phyloP scores from a whole-genome alignment of 139 green algal species.

The Chlamydomonas eustigma region DNA sequence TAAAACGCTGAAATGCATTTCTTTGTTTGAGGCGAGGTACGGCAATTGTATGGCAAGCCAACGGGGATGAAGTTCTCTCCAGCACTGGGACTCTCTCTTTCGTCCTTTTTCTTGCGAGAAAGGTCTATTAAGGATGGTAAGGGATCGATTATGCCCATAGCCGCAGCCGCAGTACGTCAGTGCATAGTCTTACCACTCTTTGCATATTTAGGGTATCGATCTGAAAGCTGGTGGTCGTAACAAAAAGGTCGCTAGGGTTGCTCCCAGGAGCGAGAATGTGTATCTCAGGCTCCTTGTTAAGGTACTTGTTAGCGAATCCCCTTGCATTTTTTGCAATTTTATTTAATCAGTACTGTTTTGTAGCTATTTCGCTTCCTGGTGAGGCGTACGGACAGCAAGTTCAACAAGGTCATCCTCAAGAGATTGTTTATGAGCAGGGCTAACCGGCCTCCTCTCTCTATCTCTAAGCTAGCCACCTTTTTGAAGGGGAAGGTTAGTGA shows the following conservation, averaged over 20 bases:
- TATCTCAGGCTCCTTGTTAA: constrained; percentile 99
- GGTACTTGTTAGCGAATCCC: no score
- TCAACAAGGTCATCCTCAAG: constrained; percentile 98
- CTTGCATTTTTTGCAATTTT: no score
- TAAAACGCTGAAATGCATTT: background rate
- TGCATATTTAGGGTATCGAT: constrained; percentile 88
- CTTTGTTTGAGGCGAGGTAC: no score
- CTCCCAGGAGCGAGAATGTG: constrained; percentile 97
- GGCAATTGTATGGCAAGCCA: no score
- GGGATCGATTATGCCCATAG: background rate
- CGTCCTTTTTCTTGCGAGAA: constrained; percentile 6
- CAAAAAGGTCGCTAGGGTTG: constrained; percentile 84
- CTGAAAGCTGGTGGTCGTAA: constrained; percentile 91
- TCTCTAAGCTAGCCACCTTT: constrained; percentile 90
- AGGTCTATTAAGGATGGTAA: background rate
- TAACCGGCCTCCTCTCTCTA: constrained; percentile 91
- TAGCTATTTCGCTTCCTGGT: constrained; percentile 98
- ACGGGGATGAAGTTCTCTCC: no score
- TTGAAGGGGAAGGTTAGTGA: constrained; percentile 85
- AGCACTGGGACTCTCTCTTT: no score
- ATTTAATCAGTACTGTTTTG: constrained; percentile 9
- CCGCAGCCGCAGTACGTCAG: background rate
- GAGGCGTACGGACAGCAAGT: constrained; percentile 87
- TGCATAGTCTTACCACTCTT: background rate
- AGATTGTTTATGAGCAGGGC: constrained; percentile 92